These are phyloP conservation scores for Cladorrhinum sp. DNA, from an alignment of 2,329 filamentous ascomycete species.

Conservation along the genomic window DNA sequence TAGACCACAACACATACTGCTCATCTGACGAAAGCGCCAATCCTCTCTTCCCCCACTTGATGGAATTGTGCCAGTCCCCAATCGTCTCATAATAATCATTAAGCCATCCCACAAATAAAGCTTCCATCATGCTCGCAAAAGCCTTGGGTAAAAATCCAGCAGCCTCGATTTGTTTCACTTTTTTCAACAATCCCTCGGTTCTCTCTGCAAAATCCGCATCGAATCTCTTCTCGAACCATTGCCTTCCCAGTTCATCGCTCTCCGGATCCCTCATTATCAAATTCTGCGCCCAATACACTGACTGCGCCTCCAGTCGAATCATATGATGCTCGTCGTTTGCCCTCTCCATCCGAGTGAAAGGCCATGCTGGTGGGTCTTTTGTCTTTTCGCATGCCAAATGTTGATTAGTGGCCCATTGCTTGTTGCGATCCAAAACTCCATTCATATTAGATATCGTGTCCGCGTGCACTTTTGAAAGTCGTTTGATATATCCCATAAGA, in stretches of 20 bases:
- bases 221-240: conserved; percentile 23
- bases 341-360: background rate
- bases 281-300: conserved; percentile 27
- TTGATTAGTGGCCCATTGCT: conserved; percentile 24
- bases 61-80: conserved; percentile 21
- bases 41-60: conserved; percentile 22
- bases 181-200: conserved; percentile 10
- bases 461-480: conserved; percentile 23
- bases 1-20: conserved; percentile 27
- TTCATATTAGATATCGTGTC: conserved; percentile 22
- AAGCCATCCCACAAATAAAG: conserved; percentile 25
- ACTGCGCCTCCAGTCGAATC: conserved; percentile 26
- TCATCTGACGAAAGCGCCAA: conserved; percentile 22
- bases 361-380: background rate
- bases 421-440: conserved; percentile 22
- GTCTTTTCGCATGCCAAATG: conserved; percentile 26
- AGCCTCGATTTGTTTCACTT: background rate
- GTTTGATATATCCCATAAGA: conserved; percentile 26
- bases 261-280: conserved; percentile 22
- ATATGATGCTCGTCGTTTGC: conserved; percentile 20
- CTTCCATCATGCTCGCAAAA: conserved; percentile 24
- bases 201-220: conserved; percentile 15
- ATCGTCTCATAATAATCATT: conserved; percentile 26
- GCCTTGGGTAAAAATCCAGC: conserved; percentile 11
- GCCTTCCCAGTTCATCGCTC: conserved; percentile 18